Percentiles rank a stretch among this genome's conserved stretches.
Evolutionary conservation across 1,284 basidiomycete genomes (phyloP).

Genomic region (Moesziomyces sp.): DNA sequence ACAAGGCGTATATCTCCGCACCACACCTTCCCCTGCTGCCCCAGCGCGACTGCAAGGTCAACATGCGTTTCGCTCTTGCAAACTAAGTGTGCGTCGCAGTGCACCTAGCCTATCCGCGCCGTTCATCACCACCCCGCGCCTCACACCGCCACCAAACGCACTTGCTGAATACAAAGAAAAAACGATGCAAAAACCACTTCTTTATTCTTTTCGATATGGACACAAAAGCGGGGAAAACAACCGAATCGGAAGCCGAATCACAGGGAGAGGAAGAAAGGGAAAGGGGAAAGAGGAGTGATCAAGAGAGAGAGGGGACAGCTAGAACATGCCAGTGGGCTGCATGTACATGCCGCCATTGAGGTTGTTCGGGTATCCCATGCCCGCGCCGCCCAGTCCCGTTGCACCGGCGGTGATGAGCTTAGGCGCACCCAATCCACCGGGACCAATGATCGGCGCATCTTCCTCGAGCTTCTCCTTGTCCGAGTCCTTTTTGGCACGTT

Average conservation of each 20-base stretch:
- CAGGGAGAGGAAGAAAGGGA: not conserved
- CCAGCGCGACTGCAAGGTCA: too few species aligned
- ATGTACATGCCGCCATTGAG: conserved; percentile 49
- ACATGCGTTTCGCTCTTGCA: too few species aligned
- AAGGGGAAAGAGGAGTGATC: not conserved
- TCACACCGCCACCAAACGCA: too few species aligned
- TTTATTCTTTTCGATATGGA: too few species aligned
- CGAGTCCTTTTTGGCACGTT: conserved; percentile 77
- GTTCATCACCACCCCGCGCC: too few species aligned
- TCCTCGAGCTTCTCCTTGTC: conserved; percentile 83
- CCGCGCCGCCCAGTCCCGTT: conserved; percentile 15
- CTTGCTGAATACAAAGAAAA: too few species aligned
- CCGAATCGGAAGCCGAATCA: not conserved
- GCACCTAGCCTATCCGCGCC: too few species aligned
- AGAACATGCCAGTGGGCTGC: conserved; percentile 47
- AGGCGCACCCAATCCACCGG: conserved; percentile 44
- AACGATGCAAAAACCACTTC: too few species aligned
- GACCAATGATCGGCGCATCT: conserved; percentile 51
- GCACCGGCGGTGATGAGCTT: conserved; percentile 53
- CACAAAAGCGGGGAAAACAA: not conserved
- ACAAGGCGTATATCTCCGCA: too few species aligned
- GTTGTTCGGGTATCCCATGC: conserved; percentile 33
- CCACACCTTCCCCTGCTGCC: too few species aligned
- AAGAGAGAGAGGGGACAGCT: not conserved
- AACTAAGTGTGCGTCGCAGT: too few species aligned